Percentiles rank a stretch among this genome's conserved stretches.
Conservation (phyloP, 2,329 filamentous ascomycete species). For the Hypoxylon sp. region DNA sequence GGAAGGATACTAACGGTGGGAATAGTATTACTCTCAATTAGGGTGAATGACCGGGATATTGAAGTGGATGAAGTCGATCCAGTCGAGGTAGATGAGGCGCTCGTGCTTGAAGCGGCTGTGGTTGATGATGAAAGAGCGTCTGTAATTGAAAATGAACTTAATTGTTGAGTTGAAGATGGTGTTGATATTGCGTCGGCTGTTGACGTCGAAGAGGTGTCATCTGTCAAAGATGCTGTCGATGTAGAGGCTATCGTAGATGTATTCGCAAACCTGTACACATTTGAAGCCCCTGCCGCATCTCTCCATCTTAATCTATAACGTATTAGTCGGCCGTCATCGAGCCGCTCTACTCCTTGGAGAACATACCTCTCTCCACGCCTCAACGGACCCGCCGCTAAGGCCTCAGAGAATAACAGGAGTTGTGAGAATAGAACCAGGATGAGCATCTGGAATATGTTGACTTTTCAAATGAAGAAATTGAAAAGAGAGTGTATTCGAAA, state of each 20-base stretch:
- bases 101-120: slow-evolving; percentile 23
- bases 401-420: slow-evolving; percentile 52
- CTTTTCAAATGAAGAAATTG: slow-evolving; percentile 31
- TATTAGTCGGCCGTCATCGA: slow-evolving; percentile 44
- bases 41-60: slow-evolving; percentile 45
- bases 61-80: slow-evolving; percentile 39
- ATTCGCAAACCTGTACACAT: slow-evolving; percentile 46
- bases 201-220: slow-evolving; percentile 27
- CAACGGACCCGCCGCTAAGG: slow-evolving; percentile 54
- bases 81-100: slow-evolving; percentile 11
- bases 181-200: slow-evolving; percentile 23
- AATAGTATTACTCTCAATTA: slow-evolving; percentile 43
- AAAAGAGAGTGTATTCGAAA: slow-evolving; percentile 37
- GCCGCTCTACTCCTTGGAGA: slow-evolving; percentile 4
- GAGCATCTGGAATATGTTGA: slow-evolving; percentile 47
- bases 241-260: slow-evolving; percentile 38
- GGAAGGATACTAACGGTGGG: slow-evolving; percentile 48
- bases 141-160: slow-evolving; percentile 27
- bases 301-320: slow-evolving; percentile 45
- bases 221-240: slow-evolving; percentile 16
- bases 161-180: slow-evolving; percentile 31
- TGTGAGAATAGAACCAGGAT: slow-evolving; percentile 51
- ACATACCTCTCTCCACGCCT: slow-evolving; percentile 51
- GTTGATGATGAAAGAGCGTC: slow-evolving; percentile 15
- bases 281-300: slow-evolving; percentile 38